Evolutionary conservation across 1,284 basidiomycete species (phyloP).

Genomic region (Flammula alnicola): DNA sequence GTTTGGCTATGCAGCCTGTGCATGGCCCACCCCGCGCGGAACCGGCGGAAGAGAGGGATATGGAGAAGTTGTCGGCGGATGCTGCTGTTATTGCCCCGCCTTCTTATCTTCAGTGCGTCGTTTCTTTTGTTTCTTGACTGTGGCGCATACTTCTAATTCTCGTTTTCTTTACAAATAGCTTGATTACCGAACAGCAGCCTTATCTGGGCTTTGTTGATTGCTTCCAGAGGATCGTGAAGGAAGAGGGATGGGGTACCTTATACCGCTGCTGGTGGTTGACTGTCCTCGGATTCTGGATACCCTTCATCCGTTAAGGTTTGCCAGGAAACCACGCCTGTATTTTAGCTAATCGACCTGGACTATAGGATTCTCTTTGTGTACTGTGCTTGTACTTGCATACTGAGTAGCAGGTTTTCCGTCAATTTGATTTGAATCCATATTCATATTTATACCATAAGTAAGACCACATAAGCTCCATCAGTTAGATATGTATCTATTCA

Average conservation of each 20-base stretch:
- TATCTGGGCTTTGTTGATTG: conserved; percentile 26
- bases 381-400: no score
- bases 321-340: neutral
- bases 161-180: conserved; percentile 1
- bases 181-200: conserved; percentile 16
- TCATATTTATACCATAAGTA: no score
- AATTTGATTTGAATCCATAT: no score
- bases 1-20: conserved; percentile 18
- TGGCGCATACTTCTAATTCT: neutral
- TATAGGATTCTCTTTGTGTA: no score
- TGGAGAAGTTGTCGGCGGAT: conserved; percentile 12
- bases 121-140: neutral
- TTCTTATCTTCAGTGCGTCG: conserved; percentile 14
- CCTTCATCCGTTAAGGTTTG: conserved; percentile 3
- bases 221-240: conserved; percentile 26
- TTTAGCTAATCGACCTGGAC: no score
- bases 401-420: no score
- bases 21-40: conserved; percentile 5
- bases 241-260: conserved; percentile 32
- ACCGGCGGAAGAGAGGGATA: conserved; percentile 7
- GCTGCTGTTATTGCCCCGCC: conserved; percentile 4
- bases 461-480: no score
- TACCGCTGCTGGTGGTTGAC: conserved; percentile 29
- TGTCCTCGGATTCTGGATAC: conserved; percentile 19
- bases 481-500: no score